A percentile compares a stretch with the other conserved stretches of the same genome.
These are phyloP conservation scores for Trichoderma hamatum DNA, from an alignment of 2,329 filamentous ascomycete species.

Conservation along the genomic window DNA sequence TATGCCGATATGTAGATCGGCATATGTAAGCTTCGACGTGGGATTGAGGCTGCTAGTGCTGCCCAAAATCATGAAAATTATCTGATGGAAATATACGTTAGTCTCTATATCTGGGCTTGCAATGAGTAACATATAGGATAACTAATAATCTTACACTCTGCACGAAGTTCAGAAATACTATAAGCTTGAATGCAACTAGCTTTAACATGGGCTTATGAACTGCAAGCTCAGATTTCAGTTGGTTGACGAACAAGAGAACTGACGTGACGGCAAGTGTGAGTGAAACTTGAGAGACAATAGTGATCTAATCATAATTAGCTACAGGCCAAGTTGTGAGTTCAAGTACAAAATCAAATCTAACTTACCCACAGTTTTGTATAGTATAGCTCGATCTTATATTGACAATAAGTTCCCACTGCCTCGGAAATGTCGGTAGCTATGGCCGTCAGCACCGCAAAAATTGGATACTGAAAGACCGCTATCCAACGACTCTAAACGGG, in stretches of 20 bases:
- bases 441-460: not conserved
- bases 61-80: not conserved
- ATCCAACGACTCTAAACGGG: not conserved
- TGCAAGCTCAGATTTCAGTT: not conserved
- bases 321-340: not conserved
- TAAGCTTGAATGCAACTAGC: not conserved
- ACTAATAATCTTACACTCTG: not conserved
- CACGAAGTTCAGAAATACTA: not conserved
- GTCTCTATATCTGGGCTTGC: not conserved
- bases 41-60: not conserved
- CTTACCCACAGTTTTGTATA: not conserved
- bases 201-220: not conserved
- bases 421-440: not conserved
- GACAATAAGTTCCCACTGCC: not conserved
- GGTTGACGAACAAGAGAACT: not conserved
- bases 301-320: not conserved
- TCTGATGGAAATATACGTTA: not conserved
- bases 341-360: not conserved
- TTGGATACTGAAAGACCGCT: not conserved
- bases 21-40: not conserved
- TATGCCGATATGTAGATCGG: not conserved
- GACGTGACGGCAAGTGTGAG: not conserved
- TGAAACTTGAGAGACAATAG: not conserved
- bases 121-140: not conserved
- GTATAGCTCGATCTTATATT: not conserved